Base-by-base conservation (phyloP, 2,329 filamentous ascomycete species). In the Emmonsiellopsis sp. region DNA sequence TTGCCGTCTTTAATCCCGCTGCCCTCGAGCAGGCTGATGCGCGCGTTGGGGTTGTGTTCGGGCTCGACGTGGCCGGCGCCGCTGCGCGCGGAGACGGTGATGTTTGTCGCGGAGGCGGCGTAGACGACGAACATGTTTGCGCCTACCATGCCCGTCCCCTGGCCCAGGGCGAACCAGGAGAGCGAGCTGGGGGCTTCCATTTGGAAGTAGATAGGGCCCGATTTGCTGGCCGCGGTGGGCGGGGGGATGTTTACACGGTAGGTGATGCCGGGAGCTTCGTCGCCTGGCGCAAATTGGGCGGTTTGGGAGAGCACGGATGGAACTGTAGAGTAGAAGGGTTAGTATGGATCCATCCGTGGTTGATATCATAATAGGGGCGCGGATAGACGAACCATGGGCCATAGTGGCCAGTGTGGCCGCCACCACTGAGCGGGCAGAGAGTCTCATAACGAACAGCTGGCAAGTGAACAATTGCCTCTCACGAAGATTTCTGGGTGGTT, bases 101-200 rank as follows among this genome's bases (percentile, higher is more conserved):
- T 77, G 57, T 81, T 82, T 43, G 66, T 72, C 39, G 66, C 66
- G 40, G 73, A 67, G 31, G 74, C 72, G n/a, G 77, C 73, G 59
- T 83, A 83, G 5, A 82, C 69, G 43, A 83, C 67, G 61, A 83
- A 82, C 46, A 84, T 82, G 62, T 81, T 81, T 5, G 80, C 65
- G 21, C 74, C 75, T 13, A 64, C 58, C 81, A 83, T 84, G 17
- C 63, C 57, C 2, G 59, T 68, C 31, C 81, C 81, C 62, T 82
- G 78, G 6, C 79, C 81, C 3, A 83, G 63, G 3, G 72, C 77
- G 36, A 81, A 72, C 76, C 77, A 84, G 65, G 74, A 65, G 61
- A 79, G 74, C 5, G 63, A 70, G 42, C 71, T 73, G 2, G 81
- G 79, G 2, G 77, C 77, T 45, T 72, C 74, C 49, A 84, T 71